A percentile compares a stretch with the other conserved stretches of the same genome.
Evolutionary conservation across 1,284 basidiomycete species (phyloP).

Genomic region (Cerrena zonata): DNA sequence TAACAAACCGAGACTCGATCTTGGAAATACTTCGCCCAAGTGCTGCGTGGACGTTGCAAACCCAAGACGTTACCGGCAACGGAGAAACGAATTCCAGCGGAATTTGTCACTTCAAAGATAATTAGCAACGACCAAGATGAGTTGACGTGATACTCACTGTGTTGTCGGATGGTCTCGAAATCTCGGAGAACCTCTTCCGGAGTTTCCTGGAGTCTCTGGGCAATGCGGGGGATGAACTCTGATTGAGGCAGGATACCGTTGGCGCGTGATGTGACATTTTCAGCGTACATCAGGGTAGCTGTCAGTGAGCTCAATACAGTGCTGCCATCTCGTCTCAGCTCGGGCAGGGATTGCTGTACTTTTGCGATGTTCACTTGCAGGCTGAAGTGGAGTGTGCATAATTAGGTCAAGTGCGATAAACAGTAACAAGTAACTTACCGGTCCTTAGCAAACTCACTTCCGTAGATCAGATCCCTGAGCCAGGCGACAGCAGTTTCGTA

Average conservation of each 20-base stretch:
- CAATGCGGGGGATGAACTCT: slow-evolving; percentile 76
- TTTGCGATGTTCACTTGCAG: slow-evolving; percentile 85
- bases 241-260: slow-evolving; percentile 71
- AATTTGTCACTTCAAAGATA: slow-evolving; percentile 59
- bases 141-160: slow-evolving; percentile 44
- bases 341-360: slow-evolving; percentile 86
- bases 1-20: slow-evolving; percentile 51
- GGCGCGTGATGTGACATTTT: slow-evolving; percentile 70
- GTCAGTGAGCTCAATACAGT: slow-evolving; percentile 75
- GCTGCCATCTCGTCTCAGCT: slow-evolving; percentile 86
- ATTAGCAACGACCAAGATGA: background rate
- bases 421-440: slow-evolving; percentile 42
- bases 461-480: slow-evolving; percentile 86
- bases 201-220: slow-evolving; percentile 67
- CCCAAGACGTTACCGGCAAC: slow-evolving; percentile 81
- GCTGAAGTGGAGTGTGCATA: slow-evolving; percentile 34
- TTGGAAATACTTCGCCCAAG: slow-evolving; percentile 69
- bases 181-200: slow-evolving; percentile 69
- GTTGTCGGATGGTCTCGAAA: slow-evolving; percentile 68
- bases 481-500: slow-evolving; percentile 84
- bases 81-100: slow-evolving; percentile 79
- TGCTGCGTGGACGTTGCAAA: slow-evolving; percentile 66
- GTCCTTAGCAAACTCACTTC: slow-evolving; percentile 78
- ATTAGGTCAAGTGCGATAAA: background rate
- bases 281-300: slow-evolving; percentile 63